Percentiles rank a stretch among this genome's conserved stretches.
phyloP scores from a whole-genome alignment of 805 yeast species.

The Yarrowia alimentaria region DNA sequence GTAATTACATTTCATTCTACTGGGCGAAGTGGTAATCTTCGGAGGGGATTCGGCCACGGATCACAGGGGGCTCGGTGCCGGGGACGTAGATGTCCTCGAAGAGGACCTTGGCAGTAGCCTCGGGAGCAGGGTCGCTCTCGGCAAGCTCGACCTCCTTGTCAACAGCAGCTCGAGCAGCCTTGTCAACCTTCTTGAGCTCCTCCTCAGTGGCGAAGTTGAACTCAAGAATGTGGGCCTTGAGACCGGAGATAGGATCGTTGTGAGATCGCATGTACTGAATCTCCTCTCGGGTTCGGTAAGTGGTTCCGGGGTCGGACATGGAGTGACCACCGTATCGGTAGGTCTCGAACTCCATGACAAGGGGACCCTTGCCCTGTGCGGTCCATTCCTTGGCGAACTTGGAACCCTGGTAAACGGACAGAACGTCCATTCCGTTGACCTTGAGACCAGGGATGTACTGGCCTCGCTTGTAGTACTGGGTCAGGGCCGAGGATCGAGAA shows the following conservation, averaged over 20 bases:
- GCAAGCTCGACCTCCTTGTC: slow-evolving; percentile 94
- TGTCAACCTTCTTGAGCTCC: slow-evolving; percentile 91
- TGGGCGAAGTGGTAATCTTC: slow-evolving; percentile 80
- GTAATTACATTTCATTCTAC: slow-evolving; percentile 20
- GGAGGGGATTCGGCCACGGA: slow-evolving; percentile 95
- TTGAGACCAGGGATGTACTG: slow-evolving; percentile 98
- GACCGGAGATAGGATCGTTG: slow-evolving; percentile 96
- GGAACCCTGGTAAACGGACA: slow-evolving; percentile 94
- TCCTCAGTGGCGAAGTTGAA: slow-evolving; percentile 86
- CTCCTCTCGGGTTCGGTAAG: slow-evolving; percentile 99
- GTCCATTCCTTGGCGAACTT: slow-evolving; percentile 97
- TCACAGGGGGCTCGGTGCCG: slow-evolving; percentile 87
- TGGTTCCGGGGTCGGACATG: slow-evolving; percentile 99
- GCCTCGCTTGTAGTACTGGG: slow-evolving; percentile 98
- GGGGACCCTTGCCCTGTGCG: slow-evolving; percentile 89
- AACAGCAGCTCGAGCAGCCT: slow-evolving; percentile 92
- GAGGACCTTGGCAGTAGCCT: slow-evolving; percentile 88
- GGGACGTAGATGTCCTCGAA: slow-evolving; percentile 96
- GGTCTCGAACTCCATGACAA: slow-evolving; percentile 95
- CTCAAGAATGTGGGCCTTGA: slow-evolving; percentile 82
- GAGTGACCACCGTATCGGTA: slow-evolving; percentile 99
- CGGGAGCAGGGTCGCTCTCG: slow-evolving; percentile 92
- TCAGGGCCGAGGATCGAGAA: slow-evolving; percentile 91
- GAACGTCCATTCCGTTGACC: slow-evolving; percentile 97
- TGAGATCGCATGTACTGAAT: slow-evolving; percentile 98